phyloP scores from a whole-genome alignment of 2,329 filamentous ascomycete species.

The Aspergillus carbonarius region DNA sequence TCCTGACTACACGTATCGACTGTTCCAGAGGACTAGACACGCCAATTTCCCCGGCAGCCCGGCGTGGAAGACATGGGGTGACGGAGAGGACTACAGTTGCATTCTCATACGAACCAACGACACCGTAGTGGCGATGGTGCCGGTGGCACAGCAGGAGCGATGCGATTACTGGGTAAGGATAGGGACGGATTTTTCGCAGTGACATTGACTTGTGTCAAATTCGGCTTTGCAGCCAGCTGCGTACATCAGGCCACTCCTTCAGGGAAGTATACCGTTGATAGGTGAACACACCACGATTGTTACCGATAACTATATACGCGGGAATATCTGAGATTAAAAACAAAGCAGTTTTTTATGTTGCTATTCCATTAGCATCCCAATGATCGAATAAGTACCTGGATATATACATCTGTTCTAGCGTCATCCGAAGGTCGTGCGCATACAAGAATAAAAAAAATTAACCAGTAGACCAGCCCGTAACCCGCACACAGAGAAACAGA shows the following conservation, averaged over 20 bases:
- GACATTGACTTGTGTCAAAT: not conserved
- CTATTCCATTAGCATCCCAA: not conserved
- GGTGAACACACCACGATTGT: not conserved
- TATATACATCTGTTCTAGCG: not conserved
- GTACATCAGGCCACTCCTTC: too few species aligned
- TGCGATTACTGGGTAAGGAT: constrained; percentile 54
- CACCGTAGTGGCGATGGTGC: constrained; percentile 49
- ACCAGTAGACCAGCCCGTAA: not conserved
- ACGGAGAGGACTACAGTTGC: constrained; percentile 33
- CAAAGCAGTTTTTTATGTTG: not conserved
- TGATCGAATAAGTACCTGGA: not conserved
- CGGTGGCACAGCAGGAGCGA: constrained; percentile 39
- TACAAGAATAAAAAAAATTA: not conserved
- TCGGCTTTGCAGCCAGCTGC: too few species aligned
- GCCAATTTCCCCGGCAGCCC: constrained; percentile 48
- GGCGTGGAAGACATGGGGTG: constrained; percentile 52
- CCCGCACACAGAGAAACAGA: constrained; percentile 9
- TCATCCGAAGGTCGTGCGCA: not conserved
- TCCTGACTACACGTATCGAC: constrained; percentile 49
- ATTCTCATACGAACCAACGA: constrained; percentile 47
- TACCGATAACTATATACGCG: not conserved
- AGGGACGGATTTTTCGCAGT: constrained; percentile 51
- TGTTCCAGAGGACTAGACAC: constrained; percentile 52
- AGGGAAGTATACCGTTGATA: too few species aligned
- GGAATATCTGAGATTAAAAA: not conserved